Evolutionary conservation across 805 yeast species (phyloP).

Genomic region (Candida tallmaniae): DNA sequence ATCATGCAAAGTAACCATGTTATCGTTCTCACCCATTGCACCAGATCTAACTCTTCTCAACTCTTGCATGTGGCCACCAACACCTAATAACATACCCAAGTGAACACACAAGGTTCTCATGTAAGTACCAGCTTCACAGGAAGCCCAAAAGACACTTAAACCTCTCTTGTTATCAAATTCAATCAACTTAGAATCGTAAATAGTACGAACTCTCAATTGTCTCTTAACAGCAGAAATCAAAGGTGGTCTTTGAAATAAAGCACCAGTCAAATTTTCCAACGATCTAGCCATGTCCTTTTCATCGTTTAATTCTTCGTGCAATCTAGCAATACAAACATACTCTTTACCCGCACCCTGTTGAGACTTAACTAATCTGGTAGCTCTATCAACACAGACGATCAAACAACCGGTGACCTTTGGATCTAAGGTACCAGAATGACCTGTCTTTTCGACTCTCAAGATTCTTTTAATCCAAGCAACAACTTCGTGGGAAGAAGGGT

Average conservation of each 20-base stretch:
- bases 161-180: conserved; percentile 97
- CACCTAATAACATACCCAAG: conserved; percentile 96
- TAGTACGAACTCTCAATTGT: conserved; percentile 96
- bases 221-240: conserved; percentile 98
- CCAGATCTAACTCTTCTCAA: conserved; percentile 98
- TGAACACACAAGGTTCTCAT: conserved; percentile 99
- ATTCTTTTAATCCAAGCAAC: conserved; percentile 99
- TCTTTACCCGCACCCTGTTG: conserved; percentile 99
- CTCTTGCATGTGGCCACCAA: conserved; percentile 99
- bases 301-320: conserved; percentile 89
- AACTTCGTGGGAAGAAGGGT: conserved; percentile 98
- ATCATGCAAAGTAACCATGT: conserved; percentile 93
- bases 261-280: conserved; percentile 95
- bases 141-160: conserved; percentile 98
- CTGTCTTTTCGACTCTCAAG: conserved; percentile 92
- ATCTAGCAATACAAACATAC: conserved; percentile 95
- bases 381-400: conserved; percentile 97
- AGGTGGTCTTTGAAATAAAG: conserved; percentile 98
- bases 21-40: conserved; percentile 85
- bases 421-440: conserved; percentile 98
- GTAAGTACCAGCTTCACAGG: conserved; percentile 99
- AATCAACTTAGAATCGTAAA: conserved; percentile 90
- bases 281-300: conserved; percentile 84
- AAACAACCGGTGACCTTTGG: conserved; percentile 98
- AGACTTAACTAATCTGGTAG: conserved; percentile 95